phyloP scores from a whole-genome alignment of 2,329 filamentous ascomycete genomes.

The Penicillium verrucosum region DNA sequence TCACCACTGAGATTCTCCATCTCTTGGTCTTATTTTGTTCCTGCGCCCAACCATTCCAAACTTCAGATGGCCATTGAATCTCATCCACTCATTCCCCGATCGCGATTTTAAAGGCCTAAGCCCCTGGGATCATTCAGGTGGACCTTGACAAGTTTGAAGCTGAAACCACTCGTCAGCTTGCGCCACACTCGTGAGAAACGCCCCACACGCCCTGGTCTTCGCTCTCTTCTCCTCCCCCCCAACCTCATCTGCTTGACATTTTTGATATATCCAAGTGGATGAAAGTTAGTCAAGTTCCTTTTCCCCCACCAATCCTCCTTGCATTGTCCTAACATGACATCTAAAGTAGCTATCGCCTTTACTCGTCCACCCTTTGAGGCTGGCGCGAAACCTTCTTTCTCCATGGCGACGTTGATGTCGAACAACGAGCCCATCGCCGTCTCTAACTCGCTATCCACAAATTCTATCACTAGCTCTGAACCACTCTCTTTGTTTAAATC shows the following conservation, averaged over 20 bases:
- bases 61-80: conserved; percentile 14
- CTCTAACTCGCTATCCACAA: conserved; percentile 35
- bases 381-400: conserved; percentile 33
- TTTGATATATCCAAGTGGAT: conserved; percentile 15
- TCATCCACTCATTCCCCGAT: conserved; percentile 22
- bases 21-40: conserved; percentile 4
- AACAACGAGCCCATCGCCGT: conserved; percentile 41
- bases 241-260: conserved; percentile 11
- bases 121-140: conserved; percentile 13
- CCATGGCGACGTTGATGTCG: conserved; percentile 45
- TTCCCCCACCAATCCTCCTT: conserved; percentile 1
- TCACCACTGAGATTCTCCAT: conserved; percentile 6
- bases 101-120: conserved; percentile 29
- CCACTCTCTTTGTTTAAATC: conserved; percentile 35
- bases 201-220: conserved; percentile 35
- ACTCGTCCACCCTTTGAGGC: conserved; percentile 31
- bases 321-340: conserved; percentile 35
- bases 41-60: conserved; percentile 13
- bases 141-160: conserved; percentile 30
- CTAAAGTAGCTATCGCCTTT: conserved; percentile 32
- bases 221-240: conserved; percentile 11
- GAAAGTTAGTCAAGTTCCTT: conserved; percentile 18
- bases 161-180: conserved; percentile 44
- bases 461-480: conserved; percentile 31
- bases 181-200: conserved; percentile 42